Evolutionary conservation across 2,329 filamentous ascomycete species (phyloP), one percentile per base, ranked within the genome.

Genomic region (Penicillium sp.): DNA sequence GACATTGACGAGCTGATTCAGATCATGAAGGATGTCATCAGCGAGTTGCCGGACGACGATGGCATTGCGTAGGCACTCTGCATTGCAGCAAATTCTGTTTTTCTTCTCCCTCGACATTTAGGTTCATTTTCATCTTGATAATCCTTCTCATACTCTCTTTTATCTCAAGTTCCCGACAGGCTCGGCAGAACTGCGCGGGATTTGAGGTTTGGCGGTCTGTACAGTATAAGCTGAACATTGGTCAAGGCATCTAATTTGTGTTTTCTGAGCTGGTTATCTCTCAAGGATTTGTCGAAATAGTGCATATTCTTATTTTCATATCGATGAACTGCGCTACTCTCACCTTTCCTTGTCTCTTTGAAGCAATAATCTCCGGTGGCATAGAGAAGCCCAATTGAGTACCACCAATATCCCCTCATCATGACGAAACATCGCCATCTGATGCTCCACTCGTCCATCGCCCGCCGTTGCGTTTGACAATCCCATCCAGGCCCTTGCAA

Each of bases 1-100:
- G 90, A 96, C 76, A 89, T 96, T 60, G 87, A 92, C 68, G 88
- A 95, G 77, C 78, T 97, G 75, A 95, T 96, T 67, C 78, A 80
- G 47, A 84, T 95, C 74, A 88, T 96, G n/a, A 86, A 93, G 75
- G 80, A 81, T 15, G 89, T 91, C 20, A 84, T 96, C 69, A 82
- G 84, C 37, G 80, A 83, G 57, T 73, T 92, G 64, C 88, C 89
- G 0, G 86, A 88, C 57, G 88, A 90, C 70, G 85, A 76, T 48
- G 69, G 67, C n/a, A 60, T 66, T 49, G 66, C 67, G 3, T 61
- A 70, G 37, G 56, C 31, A 28, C 47, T 37, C 34, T 14, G 11
- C 25, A 28, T 47, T 38, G 56, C 39, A 42, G 12, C 39, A 14
- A 4, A 35, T 49, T 14, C 22, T 57, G 39, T 53, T 54, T 34